Conservation (phyloP, 345 rosid species). For the Eucalyptus dawsonii region DNA sequence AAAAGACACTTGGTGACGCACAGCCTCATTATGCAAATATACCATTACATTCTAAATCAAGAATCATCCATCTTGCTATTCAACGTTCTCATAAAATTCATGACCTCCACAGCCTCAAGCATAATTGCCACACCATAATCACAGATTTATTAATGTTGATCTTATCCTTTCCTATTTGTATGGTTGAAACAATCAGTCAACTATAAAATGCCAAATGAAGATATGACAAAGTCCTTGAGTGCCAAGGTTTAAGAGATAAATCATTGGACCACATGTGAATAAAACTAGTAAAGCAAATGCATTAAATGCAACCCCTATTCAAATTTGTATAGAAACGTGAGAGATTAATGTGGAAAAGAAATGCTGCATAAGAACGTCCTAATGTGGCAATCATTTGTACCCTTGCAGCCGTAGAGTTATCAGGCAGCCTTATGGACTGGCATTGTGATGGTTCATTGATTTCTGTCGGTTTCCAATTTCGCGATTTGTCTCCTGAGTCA, state of each 20-base stretch:
- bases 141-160: fast-evolving
- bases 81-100: background rate
- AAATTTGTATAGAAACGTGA: background rate
- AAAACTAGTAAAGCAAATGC: background rate
- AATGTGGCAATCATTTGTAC: too few species aligned
- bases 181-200: background rate
- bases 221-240: background rate
- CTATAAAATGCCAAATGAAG: background rate
- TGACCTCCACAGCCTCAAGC: background rate
- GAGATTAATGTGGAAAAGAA: background rate
- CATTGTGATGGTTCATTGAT: too few species aligned
- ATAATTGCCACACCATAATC: background rate
- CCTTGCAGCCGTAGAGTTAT: too few species aligned
- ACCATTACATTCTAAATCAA: background rate
- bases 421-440: too few species aligned
- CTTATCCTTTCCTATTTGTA: too few species aligned
- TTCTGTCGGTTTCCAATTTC: too few species aligned
- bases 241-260: background rate
- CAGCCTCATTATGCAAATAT: background rate
- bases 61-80: background rate
- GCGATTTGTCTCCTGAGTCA: too few species aligned
- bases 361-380: too few species aligned
- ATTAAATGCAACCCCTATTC: background rate
- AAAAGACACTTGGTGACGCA: background rate
- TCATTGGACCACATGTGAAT: background rate